Conservation (phyloP, 192 early-diverging fungal species). For the Coemansia asiatica region DNA sequence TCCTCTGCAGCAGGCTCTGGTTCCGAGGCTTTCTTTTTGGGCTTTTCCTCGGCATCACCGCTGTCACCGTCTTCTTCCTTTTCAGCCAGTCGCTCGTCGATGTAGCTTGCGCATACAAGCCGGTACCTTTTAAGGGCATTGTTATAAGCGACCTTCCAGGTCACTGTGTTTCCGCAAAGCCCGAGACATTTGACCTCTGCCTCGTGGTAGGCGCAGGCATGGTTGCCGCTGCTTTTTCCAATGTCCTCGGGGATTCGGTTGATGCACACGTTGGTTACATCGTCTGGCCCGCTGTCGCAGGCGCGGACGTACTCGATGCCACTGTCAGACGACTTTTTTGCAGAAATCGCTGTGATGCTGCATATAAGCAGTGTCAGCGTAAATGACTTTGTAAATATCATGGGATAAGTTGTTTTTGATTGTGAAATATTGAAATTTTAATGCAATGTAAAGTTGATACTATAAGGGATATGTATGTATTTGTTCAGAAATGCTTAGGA, state of each 20-base stretch:
- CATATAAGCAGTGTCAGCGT: not conserved
- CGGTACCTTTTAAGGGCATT: slow-evolving; percentile 52
- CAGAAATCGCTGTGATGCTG: not conserved
- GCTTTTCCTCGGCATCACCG: slow-evolving; percentile 7
- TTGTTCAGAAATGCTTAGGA: not conserved
- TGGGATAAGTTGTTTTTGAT: not conserved
- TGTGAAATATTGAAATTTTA: not conserved
- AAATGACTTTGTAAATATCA: not conserved
- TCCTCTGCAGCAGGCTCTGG: not conserved
- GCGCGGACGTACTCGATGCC: slow-evolving; percentile 49
- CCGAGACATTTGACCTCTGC: slow-evolving; percentile 52
- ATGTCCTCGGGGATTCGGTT: slow-evolving; percentile 52
- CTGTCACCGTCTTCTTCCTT: slow-evolving; percentile 39
- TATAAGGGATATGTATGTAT: too few species aligned
- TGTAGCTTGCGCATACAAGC: slow-evolving; percentile 49
- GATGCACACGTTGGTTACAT: slow-evolving; percentile 55
- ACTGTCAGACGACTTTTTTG: slow-evolving; percentile 11
- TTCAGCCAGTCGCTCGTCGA: slow-evolving; percentile 42
- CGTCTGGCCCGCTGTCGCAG: slow-evolving; percentile 49
- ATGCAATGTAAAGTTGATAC: not conserved
- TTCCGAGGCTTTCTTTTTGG: not conserved
- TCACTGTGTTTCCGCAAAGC: slow-evolving; percentile 50
- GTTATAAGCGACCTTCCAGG: slow-evolving; percentile 47
- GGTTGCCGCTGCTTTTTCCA: slow-evolving; percentile 37
- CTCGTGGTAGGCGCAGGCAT: slow-evolving; percentile 54